phyloP scores from a whole-genome alignment of 768 basidiomycete species.

The Panaeolus papilionaceus region DNA sequence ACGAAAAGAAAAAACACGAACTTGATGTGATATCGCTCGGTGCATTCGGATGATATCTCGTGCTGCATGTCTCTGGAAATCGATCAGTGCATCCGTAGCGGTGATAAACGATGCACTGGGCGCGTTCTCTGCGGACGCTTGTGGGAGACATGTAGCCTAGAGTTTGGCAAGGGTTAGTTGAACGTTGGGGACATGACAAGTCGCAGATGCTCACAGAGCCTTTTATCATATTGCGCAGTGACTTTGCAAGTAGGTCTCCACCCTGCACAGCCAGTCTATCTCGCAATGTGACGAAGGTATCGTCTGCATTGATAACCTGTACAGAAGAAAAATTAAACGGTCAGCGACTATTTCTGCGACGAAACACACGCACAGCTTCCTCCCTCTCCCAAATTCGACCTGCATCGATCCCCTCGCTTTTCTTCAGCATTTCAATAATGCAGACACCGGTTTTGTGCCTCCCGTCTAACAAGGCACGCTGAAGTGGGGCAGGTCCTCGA shows the following conservation, averaged over 20 bases:
- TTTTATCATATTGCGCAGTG: conserved; percentile 65
- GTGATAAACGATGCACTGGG: conserved; percentile 68
- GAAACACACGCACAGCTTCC: conserved; percentile 54
- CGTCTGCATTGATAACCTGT: conserved; percentile 59
- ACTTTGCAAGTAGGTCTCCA: conserved; percentile 72
- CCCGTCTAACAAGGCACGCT: conserved; percentile 76
- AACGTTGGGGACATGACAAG: not conserved
- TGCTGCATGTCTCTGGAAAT: conserved; percentile 66
- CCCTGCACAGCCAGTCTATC: conserved; percentile 66
- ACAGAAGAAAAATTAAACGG: not conserved
- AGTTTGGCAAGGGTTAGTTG: not conserved
- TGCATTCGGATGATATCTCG: conserved; percentile 57
- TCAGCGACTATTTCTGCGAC: not conserved
- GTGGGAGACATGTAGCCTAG: conserved; percentile 58
- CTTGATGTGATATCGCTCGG: conserved; percentile 76
- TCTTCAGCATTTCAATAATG: conserved; percentile 77
- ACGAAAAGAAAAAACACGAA: conserved; percentile 26
- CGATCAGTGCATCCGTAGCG: conserved; percentile 53
- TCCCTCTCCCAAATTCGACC: conserved; percentile 70
- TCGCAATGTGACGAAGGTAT: conserved; percentile 61
- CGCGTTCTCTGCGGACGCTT: conserved; percentile 42
- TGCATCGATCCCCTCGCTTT: conserved; percentile 75
- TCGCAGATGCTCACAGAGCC: conserved; percentile 51
- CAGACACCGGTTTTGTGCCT: conserved; percentile 79
- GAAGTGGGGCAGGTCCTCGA: conserved; percentile 92